phyloP scores from a whole-genome alignment of 306 rosid species.

The Sesbania bispinosa region DNA sequence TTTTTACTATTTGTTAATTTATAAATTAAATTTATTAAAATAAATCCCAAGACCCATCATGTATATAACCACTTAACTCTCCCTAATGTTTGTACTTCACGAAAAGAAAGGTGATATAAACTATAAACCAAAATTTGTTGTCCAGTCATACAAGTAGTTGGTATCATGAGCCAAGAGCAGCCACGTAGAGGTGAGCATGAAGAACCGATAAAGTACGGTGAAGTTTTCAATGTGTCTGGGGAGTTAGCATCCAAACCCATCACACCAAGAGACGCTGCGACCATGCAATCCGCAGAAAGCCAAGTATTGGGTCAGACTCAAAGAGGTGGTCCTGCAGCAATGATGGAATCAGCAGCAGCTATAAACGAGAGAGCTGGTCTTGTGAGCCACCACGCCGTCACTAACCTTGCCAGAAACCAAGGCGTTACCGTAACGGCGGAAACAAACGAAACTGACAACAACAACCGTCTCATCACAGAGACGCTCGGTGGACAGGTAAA shows the following conservation, averaged over 20 bases:
- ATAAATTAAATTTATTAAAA: no score
- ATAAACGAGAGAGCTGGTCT: constrained; percentile 34
- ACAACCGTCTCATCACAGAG: constrained; percentile 32
- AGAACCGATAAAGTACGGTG: constrained; percentile 39
- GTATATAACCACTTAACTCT: no score
- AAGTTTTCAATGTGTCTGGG: constrained; percentile 55
- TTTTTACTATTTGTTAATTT: no score
- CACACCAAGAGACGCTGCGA: constrained; percentile 42
- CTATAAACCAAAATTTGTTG: no score
- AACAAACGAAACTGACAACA: no score
- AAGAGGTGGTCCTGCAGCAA: constrained; percentile 41
- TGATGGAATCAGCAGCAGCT: constrained; percentile 49
- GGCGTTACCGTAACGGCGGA: constrained; percentile 30
- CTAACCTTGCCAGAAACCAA: constrained; percentile 26
- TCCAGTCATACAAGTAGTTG: no score
- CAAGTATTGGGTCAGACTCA: constrained; percentile 28
- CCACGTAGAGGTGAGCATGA: constrained; percentile 9
- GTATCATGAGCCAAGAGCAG: constrained; percentile 28
- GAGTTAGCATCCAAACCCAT: constrained; percentile 41
- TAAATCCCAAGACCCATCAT: no score
- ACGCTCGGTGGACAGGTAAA: constrained; percentile 47
- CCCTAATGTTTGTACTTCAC: no score
- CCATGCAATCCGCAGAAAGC: constrained; percentile 50
- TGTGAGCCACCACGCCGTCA: constrained; percentile 17
- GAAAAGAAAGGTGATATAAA: no score